Conservation (phyloP, 2,329 filamentous ascomycete species). For the Cladosporium colombiae region DNA sequence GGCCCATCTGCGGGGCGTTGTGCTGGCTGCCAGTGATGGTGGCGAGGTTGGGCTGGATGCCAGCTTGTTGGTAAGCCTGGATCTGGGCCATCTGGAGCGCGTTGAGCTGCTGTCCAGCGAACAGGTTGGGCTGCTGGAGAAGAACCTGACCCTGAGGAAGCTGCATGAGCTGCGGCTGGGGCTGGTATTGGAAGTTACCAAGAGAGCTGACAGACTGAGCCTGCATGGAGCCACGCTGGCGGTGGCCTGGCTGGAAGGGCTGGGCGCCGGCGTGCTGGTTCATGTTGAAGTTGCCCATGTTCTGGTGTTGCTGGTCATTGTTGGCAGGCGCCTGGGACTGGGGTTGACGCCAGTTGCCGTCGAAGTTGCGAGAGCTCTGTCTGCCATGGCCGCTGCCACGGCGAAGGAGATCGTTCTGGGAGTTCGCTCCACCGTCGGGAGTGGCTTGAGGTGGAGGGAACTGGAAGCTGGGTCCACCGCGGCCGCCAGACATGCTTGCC, state of each 20-base stretch:
- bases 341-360: conserved; percentile 91
- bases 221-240: conserved; percentile 79
- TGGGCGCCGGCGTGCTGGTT: conserved; percentile 69
- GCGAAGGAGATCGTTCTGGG: conserved; percentile 66
- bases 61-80: conserved; percentile 86
- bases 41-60: conserved; percentile 60
- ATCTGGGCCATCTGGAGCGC: conserved; percentile 86
- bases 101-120: conserved; percentile 80
- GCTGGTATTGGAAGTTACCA: conserved; percentile 80
- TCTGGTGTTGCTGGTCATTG: conserved; percentile 46
- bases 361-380: conserved; percentile 88
- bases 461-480: conserved; percentile 68
- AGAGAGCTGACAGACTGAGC: conserved; percentile 77
- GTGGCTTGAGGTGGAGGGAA: conserved; percentile 56
- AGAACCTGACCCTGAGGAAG: conserved; percentile 80
- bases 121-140: conserved; percentile 77
- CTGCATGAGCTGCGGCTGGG: conserved; percentile 85
- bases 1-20: conserved; percentile 37
- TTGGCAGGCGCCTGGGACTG: conserved; percentile 50
- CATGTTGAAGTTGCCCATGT: conserved; percentile 66
- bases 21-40: conserved; percentile 46
- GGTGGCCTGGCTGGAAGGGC: conserved; percentile 90
- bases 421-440: conserved; percentile 52
- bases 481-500: conserved; percentile 54
- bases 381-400: conserved; percentile 81